Conservation (phyloP, 2,329 filamentous ascomycete genomes). For the Plectosphaerella sp. region DNA sequence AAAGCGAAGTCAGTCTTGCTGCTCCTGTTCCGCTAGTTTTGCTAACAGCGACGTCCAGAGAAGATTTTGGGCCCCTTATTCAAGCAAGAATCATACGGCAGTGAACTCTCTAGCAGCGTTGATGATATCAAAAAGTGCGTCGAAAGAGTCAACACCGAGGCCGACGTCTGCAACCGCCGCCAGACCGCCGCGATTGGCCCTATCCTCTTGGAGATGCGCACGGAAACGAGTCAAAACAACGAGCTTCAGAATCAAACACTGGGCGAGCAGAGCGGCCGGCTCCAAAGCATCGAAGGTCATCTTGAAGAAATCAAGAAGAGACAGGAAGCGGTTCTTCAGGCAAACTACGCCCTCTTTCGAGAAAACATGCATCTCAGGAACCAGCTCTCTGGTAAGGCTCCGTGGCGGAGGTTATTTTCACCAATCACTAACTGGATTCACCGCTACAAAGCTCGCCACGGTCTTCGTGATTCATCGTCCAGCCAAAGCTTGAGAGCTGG, state of each 20-base stretch:
- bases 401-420: too few species aligned
- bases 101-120: slow-evolving; percentile 2
- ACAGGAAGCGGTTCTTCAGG: background rate
- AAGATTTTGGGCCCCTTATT: background rate
- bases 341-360: background rate
- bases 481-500: background rate
- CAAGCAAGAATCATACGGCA: slow-evolving; percentile 3
- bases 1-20: background rate
- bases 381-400: too few species aligned
- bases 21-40: too few species aligned
- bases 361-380: too few species aligned
- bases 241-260: too few species aligned
- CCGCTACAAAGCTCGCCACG: background rate
- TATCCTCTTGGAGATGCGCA: too few species aligned
- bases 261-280: too few species aligned
- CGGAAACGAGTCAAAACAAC: too few species aligned
- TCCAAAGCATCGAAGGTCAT: too few species aligned
- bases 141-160: slow-evolving; percentile 2
- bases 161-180: background rate
- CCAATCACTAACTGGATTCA: too few species aligned
- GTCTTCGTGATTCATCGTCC: background rate
- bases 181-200: too few species aligned
- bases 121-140: slow-evolving; percentile 2
- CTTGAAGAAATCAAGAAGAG: too few species aligned
- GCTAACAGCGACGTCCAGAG: background rate